Evolutionary conservation across 257 asterid species (phyloP).

Genomic region (Solanum sparsipilum): DNA sequence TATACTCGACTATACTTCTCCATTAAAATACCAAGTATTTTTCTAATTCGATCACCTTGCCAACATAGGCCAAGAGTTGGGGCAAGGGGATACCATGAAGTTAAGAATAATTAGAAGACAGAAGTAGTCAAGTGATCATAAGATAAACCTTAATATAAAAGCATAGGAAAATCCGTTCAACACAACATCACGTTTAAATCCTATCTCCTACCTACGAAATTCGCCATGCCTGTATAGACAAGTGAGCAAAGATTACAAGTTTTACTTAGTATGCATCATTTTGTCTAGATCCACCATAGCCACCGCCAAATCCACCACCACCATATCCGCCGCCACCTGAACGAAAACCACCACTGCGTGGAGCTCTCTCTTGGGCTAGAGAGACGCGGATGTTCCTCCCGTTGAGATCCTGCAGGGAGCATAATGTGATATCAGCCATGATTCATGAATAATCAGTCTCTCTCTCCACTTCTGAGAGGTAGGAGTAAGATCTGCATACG

Average conservation of each 20-base stretch:
- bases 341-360: conserved; percentile 20
- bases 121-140: neutral
- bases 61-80: neutral
- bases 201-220: conserved; percentile 8
- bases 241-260: conserved; percentile 3
- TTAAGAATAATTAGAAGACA: neutral
- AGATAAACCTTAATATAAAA: neutral
- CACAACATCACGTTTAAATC: neutral
- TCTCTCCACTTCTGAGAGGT: neutral
- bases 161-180: neutral
- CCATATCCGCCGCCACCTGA: conserved; percentile 24
- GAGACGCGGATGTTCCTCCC: conserved; percentile 77
- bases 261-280: conserved; percentile 21
- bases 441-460: neutral
- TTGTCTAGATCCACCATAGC: conserved; percentile 16
- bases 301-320: conserved; percentile 15
- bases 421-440: neutral
- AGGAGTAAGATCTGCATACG: too few species aligned
- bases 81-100: neutral
- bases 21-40: too few species aligned
- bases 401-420: conserved; percentile 24
- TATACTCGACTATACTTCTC: neutral
- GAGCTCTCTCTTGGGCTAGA: conserved; percentile 49
- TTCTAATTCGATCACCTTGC: neutral
- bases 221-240: conserved; percentile 16